A percentile compares a stretch with the other conserved stretches of the same genome.
Conservation (phyloP, 228 moss, liverwort and hornwort genomes). For the Sphagnum fallax region DNA sequence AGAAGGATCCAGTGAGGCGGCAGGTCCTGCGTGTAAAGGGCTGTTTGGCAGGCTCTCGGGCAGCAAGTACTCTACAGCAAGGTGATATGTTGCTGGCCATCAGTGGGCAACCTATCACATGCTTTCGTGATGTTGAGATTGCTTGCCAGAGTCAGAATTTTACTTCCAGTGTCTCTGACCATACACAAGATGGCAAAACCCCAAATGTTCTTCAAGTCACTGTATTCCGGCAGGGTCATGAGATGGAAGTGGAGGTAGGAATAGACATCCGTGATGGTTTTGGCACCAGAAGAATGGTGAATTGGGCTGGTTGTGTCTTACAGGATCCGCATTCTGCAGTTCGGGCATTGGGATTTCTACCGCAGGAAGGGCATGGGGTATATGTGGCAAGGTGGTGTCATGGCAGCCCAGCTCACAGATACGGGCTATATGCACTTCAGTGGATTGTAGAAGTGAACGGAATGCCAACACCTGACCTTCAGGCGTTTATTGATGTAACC, state of each 20-base stretch:
- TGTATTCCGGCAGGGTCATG: slow-evolving; percentile 43
- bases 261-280: slow-evolving; percentile 82
- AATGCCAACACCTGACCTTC: slow-evolving; percentile 63
- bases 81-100: slow-evolving; percentile 89
- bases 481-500: slow-evolving; percentile 65
- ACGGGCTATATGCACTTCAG: slow-evolving; percentile 70
- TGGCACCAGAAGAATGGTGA: slow-evolving; percentile 79
- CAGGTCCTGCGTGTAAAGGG: slow-evolving; percentile 83
- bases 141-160: slow-evolving; percentile 60
- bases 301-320: slow-evolving; percentile 81
- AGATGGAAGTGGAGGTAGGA: slow-evolving; percentile 57
- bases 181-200: background rate
- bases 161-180: background rate
- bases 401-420: slow-evolving; percentile 76
- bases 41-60: slow-evolving; percentile 73
- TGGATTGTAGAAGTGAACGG: slow-evolving; percentile 96
- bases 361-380: slow-evolving; percentile 87
- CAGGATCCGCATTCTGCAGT: slow-evolving; percentile 87
- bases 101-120: slow-evolving; percentile 64
- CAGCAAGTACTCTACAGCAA: slow-evolving; percentile 60
- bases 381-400: slow-evolving; percentile 87
- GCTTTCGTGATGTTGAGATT: slow-evolving; percentile 75
- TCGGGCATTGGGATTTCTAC: slow-evolving; percentile 71
- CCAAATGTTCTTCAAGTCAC: slow-evolving; percentile 16
- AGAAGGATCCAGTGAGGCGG: slow-evolving; percentile 62